Conservation (phyloP, 1,139 yeast species). For the Pichia sorboxylosa region DNA sequence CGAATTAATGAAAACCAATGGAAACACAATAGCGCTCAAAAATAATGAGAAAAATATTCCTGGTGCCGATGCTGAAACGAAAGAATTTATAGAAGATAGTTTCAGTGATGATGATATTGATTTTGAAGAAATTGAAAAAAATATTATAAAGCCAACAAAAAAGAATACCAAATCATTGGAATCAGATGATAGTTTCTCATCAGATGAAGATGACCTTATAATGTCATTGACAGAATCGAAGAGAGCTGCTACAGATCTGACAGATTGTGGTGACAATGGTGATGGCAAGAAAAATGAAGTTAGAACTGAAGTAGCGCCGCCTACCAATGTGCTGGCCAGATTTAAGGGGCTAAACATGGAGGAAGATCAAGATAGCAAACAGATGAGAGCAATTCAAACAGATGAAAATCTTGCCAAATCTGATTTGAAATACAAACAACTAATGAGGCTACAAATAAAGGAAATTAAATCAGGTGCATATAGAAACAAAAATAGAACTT, state of each 20-base stretch:
- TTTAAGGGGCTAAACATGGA: constrained; percentile 6
- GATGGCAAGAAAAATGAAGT: not conserved
- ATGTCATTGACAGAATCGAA: constrained; percentile 12
- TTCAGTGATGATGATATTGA: constrained; percentile 24
- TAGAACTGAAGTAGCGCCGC: constrained; percentile 1
- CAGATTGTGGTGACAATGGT: constrained; percentile 2
- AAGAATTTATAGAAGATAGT: constrained; percentile 15
- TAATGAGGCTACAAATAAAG: constrained; percentile 40
- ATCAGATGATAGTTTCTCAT: no score
- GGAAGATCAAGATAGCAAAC: not conserved
- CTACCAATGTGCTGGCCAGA: no score
- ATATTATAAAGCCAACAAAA: not conserved
- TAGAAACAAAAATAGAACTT: constrained; percentile 23
- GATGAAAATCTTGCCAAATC: constrained; percentile 29
- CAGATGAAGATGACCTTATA: constrained; percentile 20
- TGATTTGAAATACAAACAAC: constrained; percentile 34
- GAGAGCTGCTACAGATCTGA: constrained; percentile 6
- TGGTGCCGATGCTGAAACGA: constrained; percentile 19
- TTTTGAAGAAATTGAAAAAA: constrained; percentile 17
- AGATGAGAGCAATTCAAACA: constrained; percentile 11
- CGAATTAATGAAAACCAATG: no score
- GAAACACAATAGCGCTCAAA: no score
- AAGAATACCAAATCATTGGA: constrained; percentile 2
- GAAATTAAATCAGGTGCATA: constrained; percentile 28
- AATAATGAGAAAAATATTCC: no score